A percentile compares a stretch with the other conserved stretches of the same genome.
phyloP scores from a whole-genome alignment of 1,284 basidiomycete species.

The Gymnopus androsaceus region DNA sequence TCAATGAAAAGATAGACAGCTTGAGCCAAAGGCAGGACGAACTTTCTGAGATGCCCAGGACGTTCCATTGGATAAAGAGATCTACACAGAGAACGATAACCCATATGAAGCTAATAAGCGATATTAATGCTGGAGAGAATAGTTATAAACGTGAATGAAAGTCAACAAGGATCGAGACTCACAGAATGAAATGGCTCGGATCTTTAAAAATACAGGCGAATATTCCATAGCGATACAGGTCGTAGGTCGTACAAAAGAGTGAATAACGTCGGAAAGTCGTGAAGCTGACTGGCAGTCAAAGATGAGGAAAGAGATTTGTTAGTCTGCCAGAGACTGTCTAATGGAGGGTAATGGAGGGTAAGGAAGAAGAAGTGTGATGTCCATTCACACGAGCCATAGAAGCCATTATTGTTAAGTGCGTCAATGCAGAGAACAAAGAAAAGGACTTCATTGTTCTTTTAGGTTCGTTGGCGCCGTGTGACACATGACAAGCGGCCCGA shows the following conservation, averaged over 20 bases:
- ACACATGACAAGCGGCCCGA: too few species aligned
- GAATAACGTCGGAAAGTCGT: neutral
- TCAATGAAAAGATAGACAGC: neutral
- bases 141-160: neutral
- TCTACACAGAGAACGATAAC: conserved; percentile 32
- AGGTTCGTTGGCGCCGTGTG: too few species aligned
- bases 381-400: neutral
- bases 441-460: too few species aligned
- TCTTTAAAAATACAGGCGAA: conserved; percentile 25
- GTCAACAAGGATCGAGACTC: conserved; percentile 10
- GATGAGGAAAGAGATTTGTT: neutral
- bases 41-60: conserved; percentile 31
- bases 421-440: neutral
- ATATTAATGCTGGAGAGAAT: conserved; percentile 22
- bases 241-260: conserved; percentile 7
- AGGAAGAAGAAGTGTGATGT: neutral
- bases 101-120: conserved; percentile 33
- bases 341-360: neutral
- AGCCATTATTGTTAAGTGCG: neutral
- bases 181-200: conserved; percentile 29
- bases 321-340: conserved; percentile 7
- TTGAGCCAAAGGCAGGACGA: conserved; percentile 13
- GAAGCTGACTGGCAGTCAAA: conserved; percentile 4
- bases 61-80: conserved; percentile 33
- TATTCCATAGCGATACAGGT: conserved; percentile 12